Percentiles rank a stretch among this genome's conserved stretches.
Evolutionary conservation across 495 filamentous ascomycete genomes (phyloP).

Genomic region (Neurospora sp.): DNA sequence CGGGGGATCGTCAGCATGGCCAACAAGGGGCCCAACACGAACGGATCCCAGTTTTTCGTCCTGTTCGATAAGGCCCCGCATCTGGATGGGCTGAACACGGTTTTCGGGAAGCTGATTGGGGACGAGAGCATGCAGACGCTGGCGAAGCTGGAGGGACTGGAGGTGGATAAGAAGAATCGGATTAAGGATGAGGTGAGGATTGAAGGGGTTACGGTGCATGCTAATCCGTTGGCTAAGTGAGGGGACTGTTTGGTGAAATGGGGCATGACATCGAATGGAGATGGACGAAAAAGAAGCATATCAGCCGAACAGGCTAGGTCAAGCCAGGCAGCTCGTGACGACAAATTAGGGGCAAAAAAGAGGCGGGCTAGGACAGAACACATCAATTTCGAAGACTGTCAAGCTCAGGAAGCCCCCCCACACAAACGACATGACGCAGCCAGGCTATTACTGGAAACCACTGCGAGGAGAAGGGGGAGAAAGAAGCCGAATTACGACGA

Average conservation of each 20-base stretch:
- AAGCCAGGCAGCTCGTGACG: too few species aligned
- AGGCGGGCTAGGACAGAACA: too few species aligned
- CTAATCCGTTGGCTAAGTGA: conserved; percentile 81
- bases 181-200: conserved; percentile 64
- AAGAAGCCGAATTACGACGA: too few species aligned
- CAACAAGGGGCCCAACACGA: conserved; percentile 76
- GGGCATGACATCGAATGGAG: too few species aligned
- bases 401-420: too few species aligned
- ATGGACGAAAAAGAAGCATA: too few species aligned
- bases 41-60: conserved; percentile 94
- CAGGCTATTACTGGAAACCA: too few species aligned
- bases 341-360: too few species aligned
- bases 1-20: conserved; percentile 89
- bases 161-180: conserved; percentile 84
- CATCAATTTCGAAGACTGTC: too few species aligned
- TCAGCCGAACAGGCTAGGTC: too few species aligned
- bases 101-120: conserved; percentile 74
- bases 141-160: conserved; percentile 64
- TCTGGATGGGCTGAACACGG: conserved; percentile 87
- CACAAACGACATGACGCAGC: too few species aligned
- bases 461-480: too few species aligned
- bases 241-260: neutral
- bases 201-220: conserved; percentile 75
- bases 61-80: conserved; percentile 78
- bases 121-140: conserved; percentile 56